These are phyloP conservation scores for Phanerochaete sordida DNA, from an alignment of 768 basidiomycete genomes.

Conservation along the genomic window DNA sequence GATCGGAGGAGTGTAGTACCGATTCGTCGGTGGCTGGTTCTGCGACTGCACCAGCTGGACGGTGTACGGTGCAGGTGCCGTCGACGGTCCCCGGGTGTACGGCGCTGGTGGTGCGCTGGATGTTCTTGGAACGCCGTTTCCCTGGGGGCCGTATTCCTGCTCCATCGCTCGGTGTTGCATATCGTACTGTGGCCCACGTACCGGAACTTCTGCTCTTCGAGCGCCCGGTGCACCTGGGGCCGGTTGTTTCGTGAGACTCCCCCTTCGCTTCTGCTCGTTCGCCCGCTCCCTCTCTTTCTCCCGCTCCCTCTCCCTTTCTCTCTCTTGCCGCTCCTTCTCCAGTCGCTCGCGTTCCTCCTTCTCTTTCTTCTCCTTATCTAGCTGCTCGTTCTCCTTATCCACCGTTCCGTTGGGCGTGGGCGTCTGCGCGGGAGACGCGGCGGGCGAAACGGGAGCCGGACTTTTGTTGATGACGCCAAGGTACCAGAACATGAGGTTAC, in stretches of 20 bases:
- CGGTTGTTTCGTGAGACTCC: slow-evolving; percentile 65
- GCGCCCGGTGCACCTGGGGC: slow-evolving; percentile 45
- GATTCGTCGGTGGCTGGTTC: slow-evolving; percentile 29
- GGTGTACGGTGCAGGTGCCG: slow-evolving; percentile 15
- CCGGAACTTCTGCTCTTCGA: slow-evolving; percentile 80
- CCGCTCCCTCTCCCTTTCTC: slow-evolving; percentile 13
- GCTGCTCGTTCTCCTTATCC: slow-evolving; percentile 31
- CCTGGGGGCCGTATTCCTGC: slow-evolving; percentile 62
- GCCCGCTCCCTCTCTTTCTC: slow-evolving; percentile 6
- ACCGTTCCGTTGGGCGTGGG: slow-evolving; percentile 23
- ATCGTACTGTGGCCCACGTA: slow-evolving; percentile 89
- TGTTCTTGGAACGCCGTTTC: slow-evolving; percentile 13
- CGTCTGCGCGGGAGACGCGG: slow-evolving; percentile 25
- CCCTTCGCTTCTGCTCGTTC: slow-evolving; percentile 36
- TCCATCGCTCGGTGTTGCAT: slow-evolving; percentile 93
- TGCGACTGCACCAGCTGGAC: slow-evolving; percentile 27
- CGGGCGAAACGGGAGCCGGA: slow-evolving; percentile 33
- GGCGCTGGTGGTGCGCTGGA: slow-evolving; percentile 3
- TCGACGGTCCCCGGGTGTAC: slow-evolving; percentile 6
- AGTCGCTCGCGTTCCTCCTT: slow-evolving; percentile 35
- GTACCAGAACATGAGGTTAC: slow-evolving; percentile 99
- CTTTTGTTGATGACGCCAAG: slow-evolving; percentile 96
- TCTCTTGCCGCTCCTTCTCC: slow-evolving; percentile 27
- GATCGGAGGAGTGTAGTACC: slow-evolving; percentile 32
- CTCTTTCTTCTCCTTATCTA: slow-evolving; percentile 36